Conservation (phyloP, 805 yeast genomes). For the Pichia cephalocereana region DNA sequence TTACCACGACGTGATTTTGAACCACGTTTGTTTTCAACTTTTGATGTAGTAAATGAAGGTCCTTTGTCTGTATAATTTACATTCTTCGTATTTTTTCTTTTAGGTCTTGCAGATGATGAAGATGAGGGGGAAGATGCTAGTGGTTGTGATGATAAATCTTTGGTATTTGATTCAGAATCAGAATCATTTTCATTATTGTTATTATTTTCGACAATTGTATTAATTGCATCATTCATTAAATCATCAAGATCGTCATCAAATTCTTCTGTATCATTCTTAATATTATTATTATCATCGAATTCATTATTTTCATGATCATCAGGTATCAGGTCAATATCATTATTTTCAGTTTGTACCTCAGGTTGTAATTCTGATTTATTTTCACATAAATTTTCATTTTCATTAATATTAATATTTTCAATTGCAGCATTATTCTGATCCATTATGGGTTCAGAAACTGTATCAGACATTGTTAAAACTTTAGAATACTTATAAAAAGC, state of each 20-base stretch:
- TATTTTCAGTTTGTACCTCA: background rate
- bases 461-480: background rate
- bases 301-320: background rate
- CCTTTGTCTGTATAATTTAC: conserved; percentile 27
- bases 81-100: conserved; percentile 23
- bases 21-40: background rate
- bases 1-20: background rate
- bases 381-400: no score
- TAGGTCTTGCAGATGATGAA: conserved; percentile 17
- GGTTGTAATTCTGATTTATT: background rate
- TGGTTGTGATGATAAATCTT: background rate
- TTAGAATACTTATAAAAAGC: no score
- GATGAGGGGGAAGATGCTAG: background rate
- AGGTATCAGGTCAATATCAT: background rate
- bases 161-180: background rate
- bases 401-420: background rate
- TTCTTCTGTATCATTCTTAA: background rate
- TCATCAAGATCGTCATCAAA: background rate
- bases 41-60: conserved; percentile 11
- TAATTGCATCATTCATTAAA: background rate
- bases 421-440: background rate
- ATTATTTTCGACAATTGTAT: background rate
- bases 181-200: no score
- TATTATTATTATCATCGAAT: background rate
- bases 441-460: no score